phyloP scores from a whole-genome alignment of 106 monocot genomes.

The Platanthera guangdongensis region DNA sequence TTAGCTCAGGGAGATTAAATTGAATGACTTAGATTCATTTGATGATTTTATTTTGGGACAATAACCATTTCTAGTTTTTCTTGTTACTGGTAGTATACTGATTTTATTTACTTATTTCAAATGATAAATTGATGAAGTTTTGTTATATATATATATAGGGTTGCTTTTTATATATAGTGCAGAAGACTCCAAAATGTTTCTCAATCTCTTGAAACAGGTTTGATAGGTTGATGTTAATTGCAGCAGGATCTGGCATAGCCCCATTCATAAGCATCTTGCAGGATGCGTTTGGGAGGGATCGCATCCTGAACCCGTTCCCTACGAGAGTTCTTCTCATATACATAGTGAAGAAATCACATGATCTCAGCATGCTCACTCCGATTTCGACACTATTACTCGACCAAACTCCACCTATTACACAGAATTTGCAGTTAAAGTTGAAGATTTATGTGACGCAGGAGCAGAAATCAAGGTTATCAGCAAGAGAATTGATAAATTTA shows the following conservation, averaged over 20 bases:
- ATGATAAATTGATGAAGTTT: too few species aligned
- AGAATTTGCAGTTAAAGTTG: conserved; percentile 14
- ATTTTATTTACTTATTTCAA: too few species aligned
- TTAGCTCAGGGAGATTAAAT: too few species aligned
- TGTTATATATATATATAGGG: too few species aligned
- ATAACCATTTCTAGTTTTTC: too few species aligned
- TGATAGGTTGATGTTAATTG: conserved; percentile 55
- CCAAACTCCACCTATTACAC: conserved; percentile 1
- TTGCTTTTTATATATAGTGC: background rate
- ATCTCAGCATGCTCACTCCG: conserved; percentile 56
- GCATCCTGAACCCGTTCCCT: background rate
- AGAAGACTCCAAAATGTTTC: background rate
- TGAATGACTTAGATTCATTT: too few species aligned
- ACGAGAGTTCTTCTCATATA: conserved; percentile 46
- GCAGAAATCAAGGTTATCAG: conserved; percentile 17
- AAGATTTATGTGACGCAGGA: conserved; percentile 56
- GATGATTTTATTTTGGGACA: too few species aligned
- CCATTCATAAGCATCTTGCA: conserved; percentile 73
- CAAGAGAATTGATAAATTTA: conserved; percentile 24
- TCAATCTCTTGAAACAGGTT: conserved; percentile 31
- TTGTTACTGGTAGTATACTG: too few species aligned
- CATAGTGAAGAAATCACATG: conserved; percentile 39
- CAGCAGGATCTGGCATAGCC: conserved; percentile 80
- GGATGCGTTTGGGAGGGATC: conserved; percentile 35
- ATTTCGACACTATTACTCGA: conserved; percentile 29